Conservation (phyloP, 176 grass and related monocot genomes). For the Oryza nivara region DNA sequence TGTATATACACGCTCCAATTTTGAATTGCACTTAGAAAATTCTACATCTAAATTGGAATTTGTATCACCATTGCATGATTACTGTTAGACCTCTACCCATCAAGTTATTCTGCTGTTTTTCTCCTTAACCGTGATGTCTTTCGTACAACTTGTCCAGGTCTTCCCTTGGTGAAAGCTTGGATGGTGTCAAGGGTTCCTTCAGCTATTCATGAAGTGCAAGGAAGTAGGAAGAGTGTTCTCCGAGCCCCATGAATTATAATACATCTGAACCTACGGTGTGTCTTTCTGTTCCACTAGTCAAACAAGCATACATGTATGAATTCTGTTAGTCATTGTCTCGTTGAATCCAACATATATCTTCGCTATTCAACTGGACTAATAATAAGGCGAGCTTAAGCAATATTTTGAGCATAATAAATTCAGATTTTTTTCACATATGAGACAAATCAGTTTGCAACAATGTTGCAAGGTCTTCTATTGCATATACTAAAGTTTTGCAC, state of each 20-base stretch:
- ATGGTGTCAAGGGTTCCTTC: slow-evolving; percentile 78
- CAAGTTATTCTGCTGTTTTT: slow-evolving; percentile 24
- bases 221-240: not conserved
- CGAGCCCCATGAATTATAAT: slow-evolving; percentile 23
- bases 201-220: slow-evolving; percentile 43
- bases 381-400: too few relatives aligned
- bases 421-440: too few relatives aligned
- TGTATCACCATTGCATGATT: not conserved
- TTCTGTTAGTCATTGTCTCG: not conserved
- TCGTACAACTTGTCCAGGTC: slow-evolving; percentile 36
- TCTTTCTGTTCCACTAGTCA: not conserved
- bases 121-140: not conserved
- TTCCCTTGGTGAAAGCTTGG: slow-evolving; percentile 81
- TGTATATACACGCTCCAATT: not conserved
- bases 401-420: too few relatives aligned
- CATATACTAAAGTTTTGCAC: too few relatives aligned
- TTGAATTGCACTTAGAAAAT: not conserved
- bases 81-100: not conserved
- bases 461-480: too few relatives aligned
- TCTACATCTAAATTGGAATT: not conserved
- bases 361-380: too few relatives aligned
- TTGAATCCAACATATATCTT: slow-evolving; percentile 10
- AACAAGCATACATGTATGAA: not conserved
- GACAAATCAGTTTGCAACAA: too few relatives aligned
- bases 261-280: not conserved